Base-by-base conservation (phyloP, 1,139 yeast species). In the Meyerozyma elateridarum region DNA sequence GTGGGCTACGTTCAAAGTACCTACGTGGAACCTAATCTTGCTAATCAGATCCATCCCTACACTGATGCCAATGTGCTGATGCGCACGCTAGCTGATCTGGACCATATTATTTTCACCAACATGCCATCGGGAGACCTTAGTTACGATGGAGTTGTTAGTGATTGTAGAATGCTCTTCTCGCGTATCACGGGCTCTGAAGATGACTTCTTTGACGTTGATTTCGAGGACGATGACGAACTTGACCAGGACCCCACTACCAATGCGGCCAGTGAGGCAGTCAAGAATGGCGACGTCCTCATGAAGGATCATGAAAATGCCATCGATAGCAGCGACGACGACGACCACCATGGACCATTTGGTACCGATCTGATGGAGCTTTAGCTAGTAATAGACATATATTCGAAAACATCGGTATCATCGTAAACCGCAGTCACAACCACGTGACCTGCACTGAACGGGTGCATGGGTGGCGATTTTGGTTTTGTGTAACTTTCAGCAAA, bases 121-220 rank as follows among this genome's bases (percentile, higher is more conserved):
- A 74, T 82, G 72, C 94, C 95, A 8, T 75, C 89, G 1, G 65
- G 84, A 8, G 97, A 89, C 50, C 73, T 89, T 27, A 81, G 95
- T 30, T 89, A 88, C 54, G 97, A 89, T 53, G 97, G 96, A 18
- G 74, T 84, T 8, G 76, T 89, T 16, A 76, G 88, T 6, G 91
- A 85, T 40, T 88, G 89, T n/a, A 80, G 79, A 49, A 63, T 74
- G 15, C 55, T 89, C 27, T 91, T 85, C 54, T 79, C 76, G 37
- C 68, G 73, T 39, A 76, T 89, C 40, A 93, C 93, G 4, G 97
- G 97, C 3, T 75, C 94, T 4, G 94, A 85, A 51, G 97, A 89
- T 46, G 97, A 89, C 56, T 89, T 89, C 59, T 89, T 89, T 50
- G 96, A 87, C 56, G 87, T 89, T 21, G 97, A 89, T 57, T 89